These are phyloP conservation scores for Ehretia macrophylla DNA, from an alignment of 257 asterid genomes.

Conservation along the genomic window DNA sequence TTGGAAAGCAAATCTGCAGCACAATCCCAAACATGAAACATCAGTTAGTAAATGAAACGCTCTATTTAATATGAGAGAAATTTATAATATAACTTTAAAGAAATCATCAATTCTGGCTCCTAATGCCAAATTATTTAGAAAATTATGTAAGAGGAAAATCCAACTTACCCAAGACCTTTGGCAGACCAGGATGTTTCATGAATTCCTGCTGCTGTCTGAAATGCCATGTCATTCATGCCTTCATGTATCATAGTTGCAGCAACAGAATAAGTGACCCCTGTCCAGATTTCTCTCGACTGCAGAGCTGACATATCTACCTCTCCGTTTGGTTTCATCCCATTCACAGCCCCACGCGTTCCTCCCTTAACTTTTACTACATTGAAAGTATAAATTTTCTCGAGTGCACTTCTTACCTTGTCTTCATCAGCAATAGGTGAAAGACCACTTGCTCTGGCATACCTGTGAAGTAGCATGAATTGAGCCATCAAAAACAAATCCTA, in stretches of 20 bases:
- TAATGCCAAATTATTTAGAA: neutral
- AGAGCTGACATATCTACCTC: conserved; percentile 57
- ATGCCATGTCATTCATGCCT: conserved; percentile 69
- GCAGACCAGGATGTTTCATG: conserved; percentile 74
- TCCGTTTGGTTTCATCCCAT: conserved; percentile 89
- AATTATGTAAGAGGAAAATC: neutral
- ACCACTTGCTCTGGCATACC: conserved; percentile 95
- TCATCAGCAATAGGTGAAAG: conserved; percentile 80
- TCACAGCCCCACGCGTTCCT: conserved; percentile 78
- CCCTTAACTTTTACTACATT: conserved; percentile 74
- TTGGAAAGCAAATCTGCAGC: conserved; percentile 72
- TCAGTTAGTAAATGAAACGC: no score
- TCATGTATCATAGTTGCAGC: conserved; percentile 94
- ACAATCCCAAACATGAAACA: no score
- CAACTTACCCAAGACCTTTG: conserved; percentile 71
- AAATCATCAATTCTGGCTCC: neutral
- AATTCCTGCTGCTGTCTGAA: conserved; percentile 75
- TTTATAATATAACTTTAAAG: no score
- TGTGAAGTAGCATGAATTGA: conserved; percentile 20
- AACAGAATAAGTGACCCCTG: conserved; percentile 84
- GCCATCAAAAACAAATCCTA: neutral
- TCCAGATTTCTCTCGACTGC: conserved; percentile 97
- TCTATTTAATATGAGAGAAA: no score
- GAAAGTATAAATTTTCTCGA: conserved; percentile 68
- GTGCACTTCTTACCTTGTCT: conserved; percentile 65